Conservation (phyloP, 2,329 filamentous ascomycete genomes). For the Bipolaris bicolor region DNA sequence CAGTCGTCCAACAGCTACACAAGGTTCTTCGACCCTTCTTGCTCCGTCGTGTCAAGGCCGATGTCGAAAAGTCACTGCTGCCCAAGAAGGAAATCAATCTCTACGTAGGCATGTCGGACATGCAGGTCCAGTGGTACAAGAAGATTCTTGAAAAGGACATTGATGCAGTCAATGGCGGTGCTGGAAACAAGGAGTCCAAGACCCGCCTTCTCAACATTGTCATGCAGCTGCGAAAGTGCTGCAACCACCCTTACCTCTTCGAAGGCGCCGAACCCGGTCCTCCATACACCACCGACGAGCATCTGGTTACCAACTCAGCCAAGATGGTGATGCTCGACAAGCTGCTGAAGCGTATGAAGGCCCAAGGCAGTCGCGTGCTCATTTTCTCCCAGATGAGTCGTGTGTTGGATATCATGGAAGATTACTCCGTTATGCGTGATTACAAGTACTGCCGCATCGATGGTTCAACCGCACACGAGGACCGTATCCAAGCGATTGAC, state of each 20-base stretch:
- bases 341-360: conserved; percentile 80
- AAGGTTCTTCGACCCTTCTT: conserved; percentile 91
- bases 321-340: conserved; percentile 99
- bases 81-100: conserved; percentile 98
- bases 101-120: conserved; percentile 97
- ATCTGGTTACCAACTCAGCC: conserved; percentile 88
- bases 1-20: conserved; percentile 93
- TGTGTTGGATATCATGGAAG: conserved; percentile 93
- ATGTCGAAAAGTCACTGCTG: conserved; percentile 95
- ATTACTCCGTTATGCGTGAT: conserved; percentile 95
- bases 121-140: conserved; percentile 99
- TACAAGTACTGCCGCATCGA: conserved; percentile 98
- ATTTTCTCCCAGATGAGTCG: conserved; percentile 99
- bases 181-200: conserved; percentile 96
- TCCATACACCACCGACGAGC: conserved; percentile 97
- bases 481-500: conserved; percentile 95
- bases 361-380: conserved; percentile 89
- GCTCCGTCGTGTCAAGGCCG: conserved; percentile 92
- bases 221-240: conserved; percentile 99
- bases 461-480: conserved; percentile 93
- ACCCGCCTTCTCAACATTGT: conserved; percentile 97
- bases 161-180: conserved; percentile 95
- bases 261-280: conserved; percentile 96
- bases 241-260: conserved; percentile 97
- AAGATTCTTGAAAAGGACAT: conserved; percentile 99